Conservation (phyloP, 805 yeast species). For the Candida glaebosa region DNA sequence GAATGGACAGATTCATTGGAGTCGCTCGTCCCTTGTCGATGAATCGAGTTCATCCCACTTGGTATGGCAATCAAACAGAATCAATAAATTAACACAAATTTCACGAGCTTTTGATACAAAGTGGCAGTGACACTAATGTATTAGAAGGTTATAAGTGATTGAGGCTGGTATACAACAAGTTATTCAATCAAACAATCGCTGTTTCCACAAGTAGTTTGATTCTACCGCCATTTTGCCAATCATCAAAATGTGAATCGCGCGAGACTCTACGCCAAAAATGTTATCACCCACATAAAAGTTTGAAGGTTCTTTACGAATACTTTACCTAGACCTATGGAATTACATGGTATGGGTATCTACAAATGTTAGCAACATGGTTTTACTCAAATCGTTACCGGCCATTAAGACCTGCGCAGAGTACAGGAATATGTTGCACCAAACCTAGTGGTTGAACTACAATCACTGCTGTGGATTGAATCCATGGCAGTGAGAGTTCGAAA, state of each 20-base stretch:
- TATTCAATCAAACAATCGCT: no score
- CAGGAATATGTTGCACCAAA: constrained; percentile 98
- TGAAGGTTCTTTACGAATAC: background rate
- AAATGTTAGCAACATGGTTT: constrained; percentile 98
- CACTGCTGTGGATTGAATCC: constrained; percentile 20
- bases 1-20: background rate
- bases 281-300: no score
- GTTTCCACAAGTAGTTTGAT: background rate
- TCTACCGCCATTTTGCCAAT: background rate
- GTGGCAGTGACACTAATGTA: background rate
- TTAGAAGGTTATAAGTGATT: background rate
- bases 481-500: constrained; percentile 52
- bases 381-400: constrained; percentile 98
- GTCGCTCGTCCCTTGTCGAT: background rate
- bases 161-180: background rate
- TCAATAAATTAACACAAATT: no score
- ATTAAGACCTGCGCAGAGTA: constrained; percentile 89
- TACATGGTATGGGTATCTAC: no score
- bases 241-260: background rate
- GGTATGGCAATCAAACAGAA: no score
- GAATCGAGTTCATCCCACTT: no score
- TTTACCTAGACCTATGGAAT: no score
- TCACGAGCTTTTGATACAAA: no score
- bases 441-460: constrained; percentile 64
- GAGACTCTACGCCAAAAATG: background rate